phyloP scores from a whole-genome alignment of 169 alveolate genomes.

The Eimeria falciformis region DNA sequence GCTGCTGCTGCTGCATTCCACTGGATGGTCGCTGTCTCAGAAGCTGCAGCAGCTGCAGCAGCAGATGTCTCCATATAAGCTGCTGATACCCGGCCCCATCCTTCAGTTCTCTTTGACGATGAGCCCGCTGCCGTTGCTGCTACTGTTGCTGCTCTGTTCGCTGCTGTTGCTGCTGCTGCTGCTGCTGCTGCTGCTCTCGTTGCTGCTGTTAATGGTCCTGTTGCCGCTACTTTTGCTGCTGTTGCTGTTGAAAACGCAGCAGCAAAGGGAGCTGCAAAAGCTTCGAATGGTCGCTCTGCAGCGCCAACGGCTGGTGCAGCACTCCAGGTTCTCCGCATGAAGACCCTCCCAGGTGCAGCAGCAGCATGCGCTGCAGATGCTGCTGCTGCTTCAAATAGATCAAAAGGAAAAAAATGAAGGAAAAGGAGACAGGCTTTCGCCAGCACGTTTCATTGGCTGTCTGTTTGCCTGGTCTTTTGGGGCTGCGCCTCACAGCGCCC shows the following conservation, averaged over 20 bases:
- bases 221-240: neutral
- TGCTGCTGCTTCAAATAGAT: neutral
- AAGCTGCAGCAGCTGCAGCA: neutral
- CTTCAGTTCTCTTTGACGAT: too few relatives aligned
- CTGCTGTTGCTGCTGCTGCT: neutral
- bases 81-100: neutral
- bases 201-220: neutral
- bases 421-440: too few relatives aligned
- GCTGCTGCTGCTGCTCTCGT: neutral
- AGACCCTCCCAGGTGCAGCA: neutral
- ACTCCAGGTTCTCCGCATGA: neutral
- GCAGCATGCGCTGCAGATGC: conserved; percentile 17
- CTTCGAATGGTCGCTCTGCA: neutral
- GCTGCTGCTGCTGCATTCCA: neutral
- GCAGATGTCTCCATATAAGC: neutral
- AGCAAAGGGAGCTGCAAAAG: conserved; percentile 21
- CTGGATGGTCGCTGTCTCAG: neutral
- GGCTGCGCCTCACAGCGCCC: too few relatives aligned
- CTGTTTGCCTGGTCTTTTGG: too few relatives aligned
- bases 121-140: neutral
- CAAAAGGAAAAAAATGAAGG: too few relatives aligned
- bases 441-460: too few relatives aligned
- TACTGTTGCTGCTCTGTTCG: neutral
- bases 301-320: neutral
- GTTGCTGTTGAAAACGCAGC: neutral